These are phyloP conservation scores for Spizellomyces punctatus DNA, from an alignment of 192 early-diverging fungal species.

Conservation along the genomic window DNA sequence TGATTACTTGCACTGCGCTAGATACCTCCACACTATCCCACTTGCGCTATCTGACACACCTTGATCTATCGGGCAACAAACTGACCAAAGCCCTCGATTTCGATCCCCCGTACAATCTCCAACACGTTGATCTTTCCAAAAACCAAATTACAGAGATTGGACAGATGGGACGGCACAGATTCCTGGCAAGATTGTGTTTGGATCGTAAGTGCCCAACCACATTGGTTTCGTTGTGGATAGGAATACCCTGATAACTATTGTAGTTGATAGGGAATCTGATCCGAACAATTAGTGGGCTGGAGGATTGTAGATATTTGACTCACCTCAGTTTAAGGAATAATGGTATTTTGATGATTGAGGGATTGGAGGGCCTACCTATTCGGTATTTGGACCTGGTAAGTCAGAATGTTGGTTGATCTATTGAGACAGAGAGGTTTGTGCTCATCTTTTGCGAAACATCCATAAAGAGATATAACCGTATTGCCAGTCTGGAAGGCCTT, in stretches of 20 bases:
- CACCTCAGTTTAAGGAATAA: slow-evolving; percentile 50
- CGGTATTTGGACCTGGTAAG: slow-evolving; percentile 55
- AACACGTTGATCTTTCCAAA: slow-evolving; percentile 52
- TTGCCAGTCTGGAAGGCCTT: slow-evolving; percentile 43
- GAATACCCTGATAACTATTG: not conserved
- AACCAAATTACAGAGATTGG: slow-evolving; percentile 51
- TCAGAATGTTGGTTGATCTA: not conserved
- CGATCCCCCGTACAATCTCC: slow-evolving; percentile 54
- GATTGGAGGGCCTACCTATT: slow-evolving; percentile 47
- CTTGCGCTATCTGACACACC: slow-evolving; percentile 47
- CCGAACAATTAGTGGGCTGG: slow-evolving; percentile 31
- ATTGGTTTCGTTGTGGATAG: not conserved
- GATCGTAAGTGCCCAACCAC: slow-evolving; percentile 41
- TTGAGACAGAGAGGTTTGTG: not conserved
- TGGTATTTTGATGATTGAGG: slow-evolving; percentile 41
- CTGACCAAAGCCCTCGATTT: slow-evolving; percentile 38
- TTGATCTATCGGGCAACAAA: slow-evolving; percentile 58
- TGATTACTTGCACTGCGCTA: not conserved
- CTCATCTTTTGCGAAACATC: not conserved
- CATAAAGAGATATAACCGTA: slow-evolving; percentile 32
- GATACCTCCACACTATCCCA: slow-evolving; percentile 38
- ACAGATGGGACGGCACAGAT: slow-evolving; percentile 45
- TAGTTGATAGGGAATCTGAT: slow-evolving; percentile 28
- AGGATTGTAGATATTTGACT: slow-evolving; percentile 46
- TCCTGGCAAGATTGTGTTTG: slow-evolving; percentile 44